Conservation (phyloP, 192 early-diverging fungal genomes). For the Backusella australiensis region DNA sequence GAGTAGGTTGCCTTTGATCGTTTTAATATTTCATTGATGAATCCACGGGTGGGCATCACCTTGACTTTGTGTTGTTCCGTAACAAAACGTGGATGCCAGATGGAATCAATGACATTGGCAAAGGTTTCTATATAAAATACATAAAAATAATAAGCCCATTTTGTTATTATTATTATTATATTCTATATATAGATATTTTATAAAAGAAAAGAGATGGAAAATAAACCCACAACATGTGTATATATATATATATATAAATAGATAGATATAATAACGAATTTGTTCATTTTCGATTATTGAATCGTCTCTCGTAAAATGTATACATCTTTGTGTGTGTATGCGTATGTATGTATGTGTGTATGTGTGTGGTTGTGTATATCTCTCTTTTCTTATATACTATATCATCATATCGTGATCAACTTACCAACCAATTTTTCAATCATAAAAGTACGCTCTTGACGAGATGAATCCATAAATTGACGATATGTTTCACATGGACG, state of each 20-base stretch:
- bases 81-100: constrained; percentile 40
- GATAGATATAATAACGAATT: background rate
- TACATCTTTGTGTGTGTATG: background rate
- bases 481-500: constrained; percentile 19
- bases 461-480: constrained; percentile 13
- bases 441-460: constrained; percentile 13
- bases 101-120: constrained; percentile 63
- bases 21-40: constrained; percentile 66
- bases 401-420: background rate
- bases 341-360: background rate
- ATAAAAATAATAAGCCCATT: background rate
- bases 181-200: background rate
- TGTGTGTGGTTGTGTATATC: background rate
- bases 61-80: constrained; percentile 35
- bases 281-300: background rate
- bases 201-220: background rate
- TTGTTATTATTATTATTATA: background rate
- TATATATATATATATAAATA: background rate
- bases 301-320: background rate
- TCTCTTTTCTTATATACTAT: background rate
- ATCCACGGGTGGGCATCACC: constrained; percentile 51
- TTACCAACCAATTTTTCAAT: constrained; percentile 18
- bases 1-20: constrained; percentile 70
- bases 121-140: constrained; percentile 46
- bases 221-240: background rate